A percentile compares a stretch with the other conserved stretches of the same genome.
Evolutionary conservation across 2,329 filamentous ascomycete genomes (phyloP).

Genomic region (Parastagonospora nodorum): DNA sequence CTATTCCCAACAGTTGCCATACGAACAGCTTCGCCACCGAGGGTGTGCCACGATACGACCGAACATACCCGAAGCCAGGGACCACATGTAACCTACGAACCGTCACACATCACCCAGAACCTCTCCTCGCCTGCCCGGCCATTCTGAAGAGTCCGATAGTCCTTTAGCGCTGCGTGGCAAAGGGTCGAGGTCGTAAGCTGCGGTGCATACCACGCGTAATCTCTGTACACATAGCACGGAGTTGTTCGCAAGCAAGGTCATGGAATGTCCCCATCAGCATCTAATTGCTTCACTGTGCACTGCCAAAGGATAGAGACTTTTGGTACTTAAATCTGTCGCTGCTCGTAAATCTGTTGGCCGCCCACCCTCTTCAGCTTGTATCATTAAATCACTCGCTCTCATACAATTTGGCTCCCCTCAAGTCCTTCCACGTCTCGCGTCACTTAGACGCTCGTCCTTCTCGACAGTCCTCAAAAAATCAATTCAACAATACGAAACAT

Average conservation of each 20-base stretch:
- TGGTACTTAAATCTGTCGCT: neutral
- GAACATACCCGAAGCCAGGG: neutral
- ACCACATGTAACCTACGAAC: neutral
- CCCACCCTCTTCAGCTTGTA: too few species aligned
- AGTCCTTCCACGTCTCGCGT: neutral
- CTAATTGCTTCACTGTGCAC: neutral
- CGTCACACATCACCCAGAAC: neutral
- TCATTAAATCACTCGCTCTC: neutral
- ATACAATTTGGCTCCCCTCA: neutral
- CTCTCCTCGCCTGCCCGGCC: neutral
- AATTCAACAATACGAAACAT: too few species aligned
- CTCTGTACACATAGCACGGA: neutral
- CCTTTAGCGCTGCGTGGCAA: neutral
- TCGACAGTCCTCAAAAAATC: neutral
- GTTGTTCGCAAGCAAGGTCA: neutral
- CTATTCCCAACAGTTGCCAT: too few species aligned
- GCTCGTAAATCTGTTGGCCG: neutral
- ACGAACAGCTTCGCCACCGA: too few species aligned
- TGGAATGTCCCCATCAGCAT: neutral
- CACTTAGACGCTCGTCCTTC: neutral
- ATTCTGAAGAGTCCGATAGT: neutral
- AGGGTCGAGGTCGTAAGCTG: neutral
- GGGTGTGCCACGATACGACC: neutral
- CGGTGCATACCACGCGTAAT: neutral
- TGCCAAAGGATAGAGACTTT: too few species aligned